Base-by-base conservation (phyloP, 768 basidiomycete species). In the Amanita rubescens region DNA sequence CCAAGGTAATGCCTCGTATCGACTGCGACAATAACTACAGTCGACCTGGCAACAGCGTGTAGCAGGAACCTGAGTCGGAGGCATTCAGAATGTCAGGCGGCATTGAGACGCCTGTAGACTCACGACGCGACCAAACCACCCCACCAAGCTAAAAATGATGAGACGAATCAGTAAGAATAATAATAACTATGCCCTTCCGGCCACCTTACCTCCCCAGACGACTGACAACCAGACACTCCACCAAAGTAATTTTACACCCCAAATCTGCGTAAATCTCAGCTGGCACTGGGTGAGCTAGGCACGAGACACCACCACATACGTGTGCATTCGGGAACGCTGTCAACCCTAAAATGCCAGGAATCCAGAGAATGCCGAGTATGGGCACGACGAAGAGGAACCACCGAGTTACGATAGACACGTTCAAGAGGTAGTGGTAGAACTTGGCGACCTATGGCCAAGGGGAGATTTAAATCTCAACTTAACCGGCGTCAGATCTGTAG, bases 161-260 rank as follows among this genome's bases (percentile, higher is more conserved):
- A 57, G 25, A 51, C 2, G 25, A 11, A 25, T 54, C 51, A 24
- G 39, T 32, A 14, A 44, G 39, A n/a, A 27, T 34, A 35, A 34
- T 30, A n/a, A 27, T 34, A 35, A 34, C 33, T 25, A 55, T 24
- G 30, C 5, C 32, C 51, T 38, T 49, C 20, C 6, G 39, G 19
- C 25, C 32, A 5, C 64, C 74, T 42, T 59, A 82, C 85, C 87
- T 63, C 67, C 80, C 92, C 92, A 95, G 4, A 80, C 70, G 30
- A 94, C 80, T 35, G 76, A 79, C 25, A 93, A 69, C 90, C 90
- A 95, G 53, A 91, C 82, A 55, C 84, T 87, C 89, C 89, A 93
- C 80, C 81, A 90, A 5, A 87, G 50, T 43, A 87, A 66, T 52
- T 71, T 70, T 9, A 85, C 75, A 30, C 75, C 75, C 80, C 81